phyloP scores from a whole-genome alignment of 345 rosid genomes.

The Draba incana region DNA sequence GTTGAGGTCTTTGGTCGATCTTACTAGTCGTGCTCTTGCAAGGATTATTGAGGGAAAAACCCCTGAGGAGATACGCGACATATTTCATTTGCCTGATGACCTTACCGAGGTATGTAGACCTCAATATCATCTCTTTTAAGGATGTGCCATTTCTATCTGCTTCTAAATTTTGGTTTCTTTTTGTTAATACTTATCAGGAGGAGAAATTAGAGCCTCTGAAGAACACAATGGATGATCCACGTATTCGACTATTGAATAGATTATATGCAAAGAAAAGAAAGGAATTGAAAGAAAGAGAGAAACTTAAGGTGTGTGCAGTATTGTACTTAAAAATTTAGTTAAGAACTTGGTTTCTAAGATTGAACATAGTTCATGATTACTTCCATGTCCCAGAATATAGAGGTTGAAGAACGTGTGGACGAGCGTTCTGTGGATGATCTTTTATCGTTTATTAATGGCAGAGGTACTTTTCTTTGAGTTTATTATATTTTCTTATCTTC shows the following conservation, averaged over 20 bases:
- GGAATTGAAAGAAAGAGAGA: slow-evolving; percentile 81
- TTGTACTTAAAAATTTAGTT: neutral
- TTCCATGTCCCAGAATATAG: slow-evolving; percentile 56
- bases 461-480: slow-evolving; percentile 48
- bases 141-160: slow-evolving; percentile 17
- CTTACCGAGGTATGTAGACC: slow-evolving; percentile 83
- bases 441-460: slow-evolving; percentile 80
- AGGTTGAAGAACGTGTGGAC: slow-evolving; percentile 78
- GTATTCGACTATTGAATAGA: slow-evolving; percentile 84
- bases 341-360: slow-evolving; percentile 15
- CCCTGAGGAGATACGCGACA: slow-evolving; percentile 93
- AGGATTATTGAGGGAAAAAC: slow-evolving; percentile 89
- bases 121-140: slow-evolving; percentile 29
- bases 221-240: slow-evolving; percentile 88
- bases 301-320: slow-evolving; percentile 58
- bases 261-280: slow-evolving; percentile 89
- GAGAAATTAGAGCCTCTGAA: slow-evolving; percentile 92
- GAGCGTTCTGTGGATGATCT: slow-evolving; percentile 96
- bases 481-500: slow-evolving; percentile 14
- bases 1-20: slow-evolving; percentile 89
- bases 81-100: slow-evolving; percentile 95
- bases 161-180: slow-evolving; percentile 7
- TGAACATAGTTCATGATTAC: slow-evolving; percentile 7
- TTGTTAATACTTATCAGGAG: slow-evolving; percentile 53
- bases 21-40: slow-evolving; percentile 94